phyloP scores from a whole-genome alignment of 441 rosid genomes.

The Rhodomyrtus psidioides region DNA sequence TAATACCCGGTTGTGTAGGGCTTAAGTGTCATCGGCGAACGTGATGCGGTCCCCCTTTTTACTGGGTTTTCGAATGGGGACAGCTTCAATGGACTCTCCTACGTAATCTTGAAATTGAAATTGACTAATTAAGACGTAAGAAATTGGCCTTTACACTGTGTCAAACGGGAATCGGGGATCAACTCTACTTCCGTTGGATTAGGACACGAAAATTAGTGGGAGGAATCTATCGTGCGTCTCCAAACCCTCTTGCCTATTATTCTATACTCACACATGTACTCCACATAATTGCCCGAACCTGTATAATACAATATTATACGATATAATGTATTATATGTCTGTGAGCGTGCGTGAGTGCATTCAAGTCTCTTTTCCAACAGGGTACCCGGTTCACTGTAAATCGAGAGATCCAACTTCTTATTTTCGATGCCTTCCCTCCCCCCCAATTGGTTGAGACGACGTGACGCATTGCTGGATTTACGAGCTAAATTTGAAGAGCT shows the following conservation, averaged over 20 bases:
- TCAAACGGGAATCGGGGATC: background rate
- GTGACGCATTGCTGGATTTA: background rate
- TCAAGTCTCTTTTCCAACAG: background rate
- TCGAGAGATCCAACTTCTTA: background rate
- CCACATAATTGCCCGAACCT: background rate
- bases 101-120: background rate
- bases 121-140: background rate
- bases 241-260: background rate
- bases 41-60: constrained; percentile 9
- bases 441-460: background rate
- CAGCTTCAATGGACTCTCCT: background rate
- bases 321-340: background rate
- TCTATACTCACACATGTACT: background rate
- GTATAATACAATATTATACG: background rate
- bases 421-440: background rate
- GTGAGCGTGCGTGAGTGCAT: background rate
- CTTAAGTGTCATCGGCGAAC: background rate
- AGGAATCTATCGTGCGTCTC: background rate
- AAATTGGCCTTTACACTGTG: background rate
- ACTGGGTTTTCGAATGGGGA: constrained; percentile 1
- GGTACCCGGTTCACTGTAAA: background rate
- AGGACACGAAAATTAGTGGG: background rate
- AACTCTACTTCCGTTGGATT: background rate
- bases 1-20: constrained; percentile 16
- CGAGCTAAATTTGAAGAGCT: background rate